Conservation (phyloP, 371 early-diverging fungal genomes). For the Funneliformis caledonium region DNA sequence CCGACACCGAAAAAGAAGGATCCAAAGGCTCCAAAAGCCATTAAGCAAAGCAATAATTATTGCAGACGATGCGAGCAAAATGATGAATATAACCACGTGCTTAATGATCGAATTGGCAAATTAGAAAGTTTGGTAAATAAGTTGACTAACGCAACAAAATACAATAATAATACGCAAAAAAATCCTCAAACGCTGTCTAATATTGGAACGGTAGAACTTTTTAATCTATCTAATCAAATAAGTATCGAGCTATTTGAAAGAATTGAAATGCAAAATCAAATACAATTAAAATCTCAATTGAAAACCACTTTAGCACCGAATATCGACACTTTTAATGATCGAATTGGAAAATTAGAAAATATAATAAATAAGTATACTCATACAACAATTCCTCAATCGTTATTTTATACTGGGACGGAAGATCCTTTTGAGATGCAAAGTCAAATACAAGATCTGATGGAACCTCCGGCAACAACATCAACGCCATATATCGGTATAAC, state of each 20-base stretch:
- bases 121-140: neutral
- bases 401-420: neutral
- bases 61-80: neutral
- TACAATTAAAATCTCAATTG: too few species aligned
- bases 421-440: too few species aligned
- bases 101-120: neutral
- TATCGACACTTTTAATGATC: too few species aligned
- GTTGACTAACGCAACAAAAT: neutral
- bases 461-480: too few species aligned
- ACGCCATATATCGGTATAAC: too few species aligned
- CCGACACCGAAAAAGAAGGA: neutral
- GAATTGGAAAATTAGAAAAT: neutral
- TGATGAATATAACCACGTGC: neutral
- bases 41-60: neutral
- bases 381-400: neutral
- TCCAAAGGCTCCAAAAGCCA: neutral
- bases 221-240: neutral
- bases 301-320: neutral
- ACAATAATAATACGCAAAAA: neutral
- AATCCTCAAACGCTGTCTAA: neutral
- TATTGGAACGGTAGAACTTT: neutral
- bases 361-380: neutral
- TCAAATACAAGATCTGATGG: too few species aligned
- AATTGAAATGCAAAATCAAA: neutral
- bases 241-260: neutral